phyloP scores from a whole-genome alignment of 768 basidiomycete species.

The Lepiota venenata region DNA sequence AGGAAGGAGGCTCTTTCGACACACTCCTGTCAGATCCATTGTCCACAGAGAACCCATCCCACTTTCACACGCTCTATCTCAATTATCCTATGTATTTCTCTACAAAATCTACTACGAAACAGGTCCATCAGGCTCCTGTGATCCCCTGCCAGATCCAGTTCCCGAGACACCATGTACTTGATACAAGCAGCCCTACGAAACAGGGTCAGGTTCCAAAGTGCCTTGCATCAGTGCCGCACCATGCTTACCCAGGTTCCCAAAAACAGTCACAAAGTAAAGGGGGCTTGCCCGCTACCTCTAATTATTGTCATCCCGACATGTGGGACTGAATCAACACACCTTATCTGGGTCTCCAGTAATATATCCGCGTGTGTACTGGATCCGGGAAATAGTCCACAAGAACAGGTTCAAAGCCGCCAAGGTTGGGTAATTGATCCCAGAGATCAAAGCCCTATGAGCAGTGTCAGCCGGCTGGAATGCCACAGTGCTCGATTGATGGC shows the following conservation, averaged over 20 bases:
- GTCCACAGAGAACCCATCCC: not conserved
- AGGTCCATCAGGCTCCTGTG: too few species aligned
- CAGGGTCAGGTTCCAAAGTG: too few species aligned
- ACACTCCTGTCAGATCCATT: not conserved
- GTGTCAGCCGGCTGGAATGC: too few species aligned
- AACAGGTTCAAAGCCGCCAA: not conserved
- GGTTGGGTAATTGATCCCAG: constrained; percentile 6
- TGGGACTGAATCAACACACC: not conserved
- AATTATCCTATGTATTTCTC: not conserved
- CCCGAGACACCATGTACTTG: too few species aligned
- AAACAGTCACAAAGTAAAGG: too few species aligned
- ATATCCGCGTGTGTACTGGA: constrained; percentile 9
- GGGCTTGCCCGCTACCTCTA: too few species aligned
- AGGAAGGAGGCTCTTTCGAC: not conserved
- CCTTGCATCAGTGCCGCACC: too few species aligned
- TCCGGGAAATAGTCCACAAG: not conserved
- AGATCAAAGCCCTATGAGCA: not conserved
- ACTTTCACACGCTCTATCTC: constrained; percentile 7
- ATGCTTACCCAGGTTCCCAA: too few species aligned
- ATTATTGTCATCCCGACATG: too few species aligned
- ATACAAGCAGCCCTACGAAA: too few species aligned
- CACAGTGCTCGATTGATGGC: too few species aligned
- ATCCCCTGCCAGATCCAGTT: too few species aligned
- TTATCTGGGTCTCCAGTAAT: constrained; percentile 8
- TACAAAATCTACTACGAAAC: not conserved